Percentiles rank a stretch among this genome's conserved stretches.
Conservation (phyloP, 306 rosid species). For the Corylus americana region DNA sequence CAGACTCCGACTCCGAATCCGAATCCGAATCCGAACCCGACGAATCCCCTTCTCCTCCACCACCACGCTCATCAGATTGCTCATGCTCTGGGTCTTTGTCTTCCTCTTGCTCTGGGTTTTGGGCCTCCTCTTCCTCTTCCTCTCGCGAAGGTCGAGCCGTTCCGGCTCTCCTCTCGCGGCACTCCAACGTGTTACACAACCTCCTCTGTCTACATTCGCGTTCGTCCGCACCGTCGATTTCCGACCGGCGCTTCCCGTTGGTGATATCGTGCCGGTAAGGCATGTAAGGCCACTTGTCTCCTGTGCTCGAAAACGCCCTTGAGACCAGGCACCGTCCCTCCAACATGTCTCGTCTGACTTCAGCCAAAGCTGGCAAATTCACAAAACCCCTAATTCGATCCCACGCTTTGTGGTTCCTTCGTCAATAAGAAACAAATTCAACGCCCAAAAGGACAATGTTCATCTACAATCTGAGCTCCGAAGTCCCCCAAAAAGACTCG, state of each 20-base stretch:
- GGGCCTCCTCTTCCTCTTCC: background rate
- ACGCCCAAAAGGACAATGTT: constrained; percentile 18
- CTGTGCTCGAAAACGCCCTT: constrained; percentile 70
- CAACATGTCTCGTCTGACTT: constrained; percentile 67
- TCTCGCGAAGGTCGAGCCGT: constrained; percentile 29
- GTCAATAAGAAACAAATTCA: constrained; percentile 25
- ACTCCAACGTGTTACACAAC: constrained; percentile 43
- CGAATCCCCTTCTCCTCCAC: constrained; percentile 33
- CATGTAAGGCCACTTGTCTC: constrained; percentile 68
- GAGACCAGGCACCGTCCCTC: constrained; percentile 67
- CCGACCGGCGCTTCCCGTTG: constrained; percentile 57
- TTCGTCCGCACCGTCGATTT: constrained; percentile 44
- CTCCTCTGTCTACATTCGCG: constrained; percentile 40
- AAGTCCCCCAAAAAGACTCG: constrained; percentile 35
- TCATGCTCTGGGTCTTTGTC: background rate
- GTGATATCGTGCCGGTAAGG: constrained; percentile 49
- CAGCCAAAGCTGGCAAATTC: constrained; percentile 26
- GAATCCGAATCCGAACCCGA: constrained; percentile 63
- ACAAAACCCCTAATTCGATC: constrained; percentile 30
- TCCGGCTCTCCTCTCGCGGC: constrained; percentile 33
- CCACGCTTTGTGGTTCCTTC: constrained; percentile 32
- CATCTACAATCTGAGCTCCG: constrained; percentile 25
- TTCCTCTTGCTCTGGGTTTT: too few relatives aligned
- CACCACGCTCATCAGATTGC: constrained; percentile 34
- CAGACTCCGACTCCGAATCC: background rate